Base-by-base conservation (phyloP, 2,329 filamentous ascomycete species). In the Pyrenochaeta sp. region DNA sequence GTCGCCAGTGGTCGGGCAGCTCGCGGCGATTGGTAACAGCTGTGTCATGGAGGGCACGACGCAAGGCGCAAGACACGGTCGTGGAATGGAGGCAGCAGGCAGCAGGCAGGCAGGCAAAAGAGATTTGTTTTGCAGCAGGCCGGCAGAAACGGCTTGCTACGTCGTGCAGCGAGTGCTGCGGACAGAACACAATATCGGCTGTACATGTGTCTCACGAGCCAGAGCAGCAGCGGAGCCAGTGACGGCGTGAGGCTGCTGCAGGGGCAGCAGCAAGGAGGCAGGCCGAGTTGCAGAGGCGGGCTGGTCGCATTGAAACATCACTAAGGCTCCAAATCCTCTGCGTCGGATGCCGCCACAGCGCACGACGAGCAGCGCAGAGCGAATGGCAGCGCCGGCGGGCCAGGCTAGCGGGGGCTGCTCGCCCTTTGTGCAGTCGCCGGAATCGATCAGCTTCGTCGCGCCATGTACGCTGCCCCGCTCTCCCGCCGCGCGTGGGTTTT, bases 181-280 rank as follows among this genome's bases (percentile, higher is more conserved):
- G 28, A 38, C 36, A 41, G 36, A n/a, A 26, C 31, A 30, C 37
- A 36, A 27, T 37, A 28, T 39, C 29, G 36, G 27, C 22, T 31
- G 30, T 7, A 20, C 19, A 15, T n/a, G n/a, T n/a, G n/a, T 18
- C n/a, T 24, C 28, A 18, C 36, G 21, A 34, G 26, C 30, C 18
- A 32, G 30, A 17, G 8, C 11, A 18, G 29, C 7, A 11, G 20
- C 18, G 14, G 30, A 38, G 38, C 38, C 26, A 32, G 41, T 49
- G 46, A 46, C 37, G 41, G 41, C 29, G 28, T 29, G 41, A 42
- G 41, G 28, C 41, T 31, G 32, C 23, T 23, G 36, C 42, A 32
- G 30, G 30, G 31, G 19, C 11, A 28, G 17, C 15, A 22, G 35
- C 24, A 37, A 28, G 35, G 35, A 37, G n/a, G n/a, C n/a, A n/a